These are phyloP conservation scores for Xylaria arbuscula DNA, from an alignment of 2,329 filamentous ascomycete species.

Conservation along the genomic window DNA sequence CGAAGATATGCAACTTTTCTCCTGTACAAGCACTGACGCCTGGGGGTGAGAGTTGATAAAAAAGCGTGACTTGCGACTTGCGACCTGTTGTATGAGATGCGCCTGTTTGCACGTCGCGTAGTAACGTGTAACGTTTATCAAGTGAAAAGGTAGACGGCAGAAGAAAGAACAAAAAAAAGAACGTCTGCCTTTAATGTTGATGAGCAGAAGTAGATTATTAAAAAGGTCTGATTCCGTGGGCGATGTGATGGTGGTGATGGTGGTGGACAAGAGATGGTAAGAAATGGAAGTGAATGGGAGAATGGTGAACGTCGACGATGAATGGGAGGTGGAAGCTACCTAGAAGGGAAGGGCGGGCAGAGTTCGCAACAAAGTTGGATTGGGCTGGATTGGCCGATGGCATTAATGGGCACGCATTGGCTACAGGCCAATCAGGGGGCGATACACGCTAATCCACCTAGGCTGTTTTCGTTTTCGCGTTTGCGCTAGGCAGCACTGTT, in stretches of 20 bases:
- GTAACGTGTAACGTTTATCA: conserved; percentile 14
- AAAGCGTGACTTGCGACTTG: conserved; percentile 22
- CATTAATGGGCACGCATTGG: conserved; percentile 19
- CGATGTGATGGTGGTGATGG: conserved; percentile 36
- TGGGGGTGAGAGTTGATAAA: conserved; percentile 16
- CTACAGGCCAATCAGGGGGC: conserved; percentile 26
- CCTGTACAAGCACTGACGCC: conserved; percentile 2
- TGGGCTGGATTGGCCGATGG: conserved; percentile 21
- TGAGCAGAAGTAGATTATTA: conserved; percentile 27
- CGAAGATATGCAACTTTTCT: conserved; percentile 1
- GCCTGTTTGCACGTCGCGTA: conserved; percentile 11
- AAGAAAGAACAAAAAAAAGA: conserved; percentile 40
- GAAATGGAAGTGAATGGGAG: conserved; percentile 12
- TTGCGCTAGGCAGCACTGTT: conserved; percentile 21
- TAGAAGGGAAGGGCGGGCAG: conserved; percentile 10
- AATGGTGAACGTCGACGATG: neutral
- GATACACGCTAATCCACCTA: conserved; percentile 2
- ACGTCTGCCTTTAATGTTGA: conserved; percentile 9
- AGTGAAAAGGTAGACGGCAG: conserved; percentile 15
- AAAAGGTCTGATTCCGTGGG: conserved; percentile 16
- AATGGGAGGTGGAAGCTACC: conserved; percentile 3
- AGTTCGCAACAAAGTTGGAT: conserved; percentile 2
- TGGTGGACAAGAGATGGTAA: conserved; percentile 2
- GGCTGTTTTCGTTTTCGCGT: conserved; percentile 31
- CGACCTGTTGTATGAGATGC: conserved; percentile 2